These are phyloP conservation scores for Kwoniella newhampshirensis DNA, from an alignment of 768 basidiomycete genomes.

Conservation along the genomic window DNA sequence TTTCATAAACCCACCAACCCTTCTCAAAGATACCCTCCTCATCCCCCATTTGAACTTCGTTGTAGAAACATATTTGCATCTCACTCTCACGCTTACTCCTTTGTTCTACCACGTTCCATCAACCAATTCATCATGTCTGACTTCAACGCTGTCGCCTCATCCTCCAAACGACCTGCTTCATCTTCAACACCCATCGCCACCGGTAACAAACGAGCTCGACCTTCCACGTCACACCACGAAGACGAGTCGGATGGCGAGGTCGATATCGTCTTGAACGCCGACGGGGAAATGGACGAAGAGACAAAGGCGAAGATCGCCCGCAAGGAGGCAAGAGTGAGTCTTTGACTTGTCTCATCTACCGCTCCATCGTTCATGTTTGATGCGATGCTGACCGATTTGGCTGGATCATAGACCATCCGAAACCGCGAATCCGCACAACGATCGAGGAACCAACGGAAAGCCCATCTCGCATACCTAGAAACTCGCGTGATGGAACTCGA, in stretches of 20 bases:
- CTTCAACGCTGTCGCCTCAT: conserved; percentile 21
- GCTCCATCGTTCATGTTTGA: no score
- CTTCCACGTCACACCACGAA: conserved; percentile 9
- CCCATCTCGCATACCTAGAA: conserved; percentile 71
- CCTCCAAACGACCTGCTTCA: conserved; percentile 30
- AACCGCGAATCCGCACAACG: conserved; percentile 93
- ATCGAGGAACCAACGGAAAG: conserved; percentile 84
- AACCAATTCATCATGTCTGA: conserved; percentile 3
- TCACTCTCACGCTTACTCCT: background rate
- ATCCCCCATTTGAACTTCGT: background rate
- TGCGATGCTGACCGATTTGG: no score
- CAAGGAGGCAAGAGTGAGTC: conserved; percentile 41
- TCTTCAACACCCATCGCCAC: conserved; percentile 3
- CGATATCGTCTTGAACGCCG: background rate
- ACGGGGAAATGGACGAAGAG: conserved; percentile 23
- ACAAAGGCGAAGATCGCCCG: conserved; percentile 30
- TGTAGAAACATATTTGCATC: conserved; percentile 1
- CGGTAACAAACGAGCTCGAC: conserved; percentile 26
- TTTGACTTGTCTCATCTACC: background rate
- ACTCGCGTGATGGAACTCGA: conserved; percentile 70
- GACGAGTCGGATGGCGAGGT: conserved; percentile 16
- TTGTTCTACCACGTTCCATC: background rate
- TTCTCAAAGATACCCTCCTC: background rate
- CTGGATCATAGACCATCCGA: conserved; percentile 83
- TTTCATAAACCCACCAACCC: background rate